These are phyloP conservation scores for Endocarpon pusillum DNA, from an alignment of 495 filamentous ascomycete genomes.

Conservation along the genomic window DNA sequence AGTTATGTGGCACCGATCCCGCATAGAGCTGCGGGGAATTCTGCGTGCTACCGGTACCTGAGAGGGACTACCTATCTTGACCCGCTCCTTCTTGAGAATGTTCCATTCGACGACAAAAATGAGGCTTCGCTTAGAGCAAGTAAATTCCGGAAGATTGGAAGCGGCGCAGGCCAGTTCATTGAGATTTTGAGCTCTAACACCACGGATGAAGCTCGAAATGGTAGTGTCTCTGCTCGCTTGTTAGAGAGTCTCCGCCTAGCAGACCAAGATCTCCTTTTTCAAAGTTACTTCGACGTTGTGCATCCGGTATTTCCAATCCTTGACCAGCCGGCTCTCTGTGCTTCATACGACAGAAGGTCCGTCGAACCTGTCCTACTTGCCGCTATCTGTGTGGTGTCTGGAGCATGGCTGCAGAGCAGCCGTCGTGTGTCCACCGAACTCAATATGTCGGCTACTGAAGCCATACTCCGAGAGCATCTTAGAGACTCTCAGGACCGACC, in stretches of 20 bases:
- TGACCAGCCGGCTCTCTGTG: constrained; percentile 71
- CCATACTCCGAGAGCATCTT: background rate
- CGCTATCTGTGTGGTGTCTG: constrained; percentile 74
- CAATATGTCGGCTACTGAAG: constrained; percentile 37
- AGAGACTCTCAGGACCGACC: constrained; percentile 59
- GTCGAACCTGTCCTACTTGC: constrained; percentile 74
- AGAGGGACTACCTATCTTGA: constrained; percentile 38
- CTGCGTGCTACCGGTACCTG: constrained; percentile 30
- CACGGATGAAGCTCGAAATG: constrained; percentile 22
- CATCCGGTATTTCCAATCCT: constrained; percentile 86
- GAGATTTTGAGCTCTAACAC: constrained; percentile 24
- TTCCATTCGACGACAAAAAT: constrained; percentile 26
- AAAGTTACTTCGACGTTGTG: constrained; percentile 67
- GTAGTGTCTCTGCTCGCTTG: constrained; percentile 58
- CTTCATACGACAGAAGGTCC: constrained; percentile 58
- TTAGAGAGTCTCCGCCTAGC: constrained; percentile 64
- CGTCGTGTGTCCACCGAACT: constrained; percentile 64
- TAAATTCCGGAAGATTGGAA: constrained; percentile 54
- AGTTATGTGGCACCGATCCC: constrained; percentile 12
- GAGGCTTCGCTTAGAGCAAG: constrained; percentile 21
- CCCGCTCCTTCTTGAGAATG: constrained; percentile 29
- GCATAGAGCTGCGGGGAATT: constrained; percentile 15
- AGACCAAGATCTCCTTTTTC: constrained; percentile 66
- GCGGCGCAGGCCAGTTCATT: constrained; percentile 68
- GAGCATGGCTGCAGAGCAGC: constrained; percentile 52